Evolutionary conservation across 2,329 filamentous ascomycete species (phyloP), one percentile per base, ranked within the genome.

Genomic region (Cladosporium sp.): DNA sequence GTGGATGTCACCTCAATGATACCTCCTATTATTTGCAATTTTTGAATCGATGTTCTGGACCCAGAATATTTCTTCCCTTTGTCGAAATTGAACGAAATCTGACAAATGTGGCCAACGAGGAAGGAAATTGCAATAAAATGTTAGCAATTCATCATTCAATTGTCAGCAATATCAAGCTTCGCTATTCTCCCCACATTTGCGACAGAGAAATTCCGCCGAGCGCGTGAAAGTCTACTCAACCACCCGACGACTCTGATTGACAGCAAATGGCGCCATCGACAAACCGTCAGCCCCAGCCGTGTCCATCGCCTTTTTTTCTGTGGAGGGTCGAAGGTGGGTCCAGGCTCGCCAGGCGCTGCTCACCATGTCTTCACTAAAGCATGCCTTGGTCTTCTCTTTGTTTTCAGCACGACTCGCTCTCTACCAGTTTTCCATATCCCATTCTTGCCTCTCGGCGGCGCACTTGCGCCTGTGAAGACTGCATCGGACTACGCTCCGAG

Each of bases 251-350:
- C 32, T 36, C 32, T 27, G 22, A 27, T 27, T 27, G 22, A 27
- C 9, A 27, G 45, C 45, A 20, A 27, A 48, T 48, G 36, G 45
- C 45, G 45, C 45, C 45, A 48, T 48, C 45, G 45, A 34, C 12
- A 34, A 37, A 22, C 45, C 39, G 19, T 19, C 37, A 41, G 37
- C 37, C 27, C 37, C 37, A 32, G 22, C 32, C 20, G 43, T 39
- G 37, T 27, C 43, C 38, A 22, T 37, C n/a, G 22, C 44, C 36
- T 29, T 47, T 47, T 39, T 47, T 8, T n/a, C 13, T 36, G 32
- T n/a, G 32, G 32, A 36, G 13, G n/a, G 32, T n/a, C 34, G 44
- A 36, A 27, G 30, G 45, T 48, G 45, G 45, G 27, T 34, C 45
- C 27, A 41, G 45, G 34, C 37, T 41, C 37, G 22, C 22, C 22